Conservation (phyloP, 2,329 filamentous ascomycete genomes). For the Lachnellula willkommii region DNA sequence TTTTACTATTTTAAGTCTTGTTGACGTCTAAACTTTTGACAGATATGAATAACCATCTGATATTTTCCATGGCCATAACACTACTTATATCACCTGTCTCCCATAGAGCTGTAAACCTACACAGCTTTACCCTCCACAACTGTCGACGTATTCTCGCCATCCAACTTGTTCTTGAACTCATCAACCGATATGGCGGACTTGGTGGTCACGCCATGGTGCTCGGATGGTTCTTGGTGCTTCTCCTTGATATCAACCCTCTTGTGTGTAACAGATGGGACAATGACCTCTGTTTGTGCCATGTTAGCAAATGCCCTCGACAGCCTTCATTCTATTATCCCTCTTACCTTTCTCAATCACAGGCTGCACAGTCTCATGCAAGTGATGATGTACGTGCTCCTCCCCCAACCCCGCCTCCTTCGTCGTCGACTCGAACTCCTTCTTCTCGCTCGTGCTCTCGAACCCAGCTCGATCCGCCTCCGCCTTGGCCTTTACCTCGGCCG, state of each 20-base stretch:
- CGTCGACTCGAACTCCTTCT: constrained; percentile 28
- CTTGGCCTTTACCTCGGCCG: constrained; percentile 40
- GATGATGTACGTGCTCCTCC: constrained; percentile 59
- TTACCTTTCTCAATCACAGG: constrained; percentile 57
- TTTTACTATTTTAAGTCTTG: no score
- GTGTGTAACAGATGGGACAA: constrained; percentile 62
- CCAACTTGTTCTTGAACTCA: constrained; percentile 47
- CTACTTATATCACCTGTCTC: no score
- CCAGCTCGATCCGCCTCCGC: constrained; percentile 47
- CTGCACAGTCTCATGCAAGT: constrained; percentile 45
- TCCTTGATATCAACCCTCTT: constrained; percentile 67
- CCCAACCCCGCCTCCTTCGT: constrained; percentile 45
- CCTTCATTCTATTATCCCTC: not conserved
- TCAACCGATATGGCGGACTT: constrained; percentile 58
- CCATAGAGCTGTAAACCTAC: not conserved
- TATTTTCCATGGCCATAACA: no score
- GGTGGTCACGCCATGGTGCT: constrained; percentile 58
- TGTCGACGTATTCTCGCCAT: not conserved
- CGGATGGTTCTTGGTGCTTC: constrained; percentile 57
- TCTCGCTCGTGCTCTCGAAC: constrained; percentile 44
- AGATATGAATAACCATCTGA: no score
- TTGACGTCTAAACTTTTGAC: no score
- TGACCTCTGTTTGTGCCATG: constrained; percentile 41
- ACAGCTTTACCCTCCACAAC: not conserved
- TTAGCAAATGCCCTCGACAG: not conserved